Percentiles rank a stretch among this genome's conserved stretches.
Evolutionary conservation across 441 rosid species (phyloP).

Genomic region (Raphanus hybrid): DNA sequence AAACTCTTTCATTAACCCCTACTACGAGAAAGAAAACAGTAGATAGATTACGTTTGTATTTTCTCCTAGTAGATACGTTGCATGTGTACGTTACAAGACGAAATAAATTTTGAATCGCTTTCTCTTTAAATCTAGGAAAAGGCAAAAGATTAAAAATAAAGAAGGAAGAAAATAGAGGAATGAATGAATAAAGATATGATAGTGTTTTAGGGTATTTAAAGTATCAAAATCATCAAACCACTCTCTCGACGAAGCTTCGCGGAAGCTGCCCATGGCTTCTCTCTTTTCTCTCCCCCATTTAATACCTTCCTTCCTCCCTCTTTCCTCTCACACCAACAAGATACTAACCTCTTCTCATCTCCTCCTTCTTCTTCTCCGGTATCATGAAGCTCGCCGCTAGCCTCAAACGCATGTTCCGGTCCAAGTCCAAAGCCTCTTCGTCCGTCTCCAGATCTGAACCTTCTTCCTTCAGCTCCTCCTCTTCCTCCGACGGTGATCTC

Average conservation of each 20-base stretch:
- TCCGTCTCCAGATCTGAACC: slow-evolving; percentile 61
- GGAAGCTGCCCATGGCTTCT: slow-evolving; percentile 71
- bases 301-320: slow-evolving; percentile 35
- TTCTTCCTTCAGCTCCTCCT: slow-evolving; percentile 58
- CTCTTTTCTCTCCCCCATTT: slow-evolving; percentile 43
- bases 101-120: too few species aligned
- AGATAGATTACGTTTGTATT: too few species aligned
- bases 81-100: too few species aligned
- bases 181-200: slow-evolving; percentile 21
- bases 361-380: background rate
- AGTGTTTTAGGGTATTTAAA: background rate
- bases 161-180: background rate
- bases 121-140: background rate
- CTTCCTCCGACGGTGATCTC: slow-evolving; percentile 46
- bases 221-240: slow-evolving; percentile 31
- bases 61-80: too few species aligned
- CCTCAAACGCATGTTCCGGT: slow-evolving; percentile 63
- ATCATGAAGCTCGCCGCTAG: slow-evolving; percentile 58
- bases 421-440: slow-evolving; percentile 46
- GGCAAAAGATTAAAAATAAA: background rate
- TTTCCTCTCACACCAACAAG: slow-evolving; percentile 30
- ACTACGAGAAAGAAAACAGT: too few species aligned
- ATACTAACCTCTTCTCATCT: background rate
- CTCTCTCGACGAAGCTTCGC: slow-evolving; percentile 64
- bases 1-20: too few species aligned